phyloP scores from a whole-genome alignment of 2,329 filamentous ascomycete genomes.

The Sporothrix brasiliensis region DNA sequence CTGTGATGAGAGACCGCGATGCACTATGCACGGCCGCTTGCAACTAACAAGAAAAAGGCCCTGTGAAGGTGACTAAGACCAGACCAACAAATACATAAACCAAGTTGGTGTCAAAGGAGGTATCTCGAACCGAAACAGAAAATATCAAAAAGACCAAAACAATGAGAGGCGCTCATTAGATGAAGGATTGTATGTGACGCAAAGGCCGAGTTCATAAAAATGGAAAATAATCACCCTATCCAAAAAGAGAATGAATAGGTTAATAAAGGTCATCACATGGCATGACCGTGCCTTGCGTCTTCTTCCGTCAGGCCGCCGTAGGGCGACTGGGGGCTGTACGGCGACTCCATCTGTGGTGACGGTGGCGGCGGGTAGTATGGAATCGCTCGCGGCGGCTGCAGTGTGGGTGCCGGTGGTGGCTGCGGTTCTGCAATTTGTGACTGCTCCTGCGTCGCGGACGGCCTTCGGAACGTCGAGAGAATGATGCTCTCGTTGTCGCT shows the following conservation, averaged over 20 bases:
- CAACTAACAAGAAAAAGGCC: constrained; percentile 18
- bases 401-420: constrained; percentile 43
- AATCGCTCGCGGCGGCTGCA: constrained; percentile 50
- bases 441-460: neutral
- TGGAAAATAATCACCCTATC: neutral
- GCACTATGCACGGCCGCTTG: constrained; percentile 33
- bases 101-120: constrained; percentile 7
- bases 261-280: constrained; percentile 22
- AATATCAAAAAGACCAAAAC: constrained; percentile 23
- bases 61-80: neutral
- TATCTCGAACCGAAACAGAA: constrained; percentile 19
- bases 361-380: constrained; percentile 29
- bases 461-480: constrained; percentile 5
- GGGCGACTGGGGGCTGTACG: constrained; percentile 12
- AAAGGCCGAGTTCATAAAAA: neutral
- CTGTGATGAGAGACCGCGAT: constrained; percentile 29
- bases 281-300: constrained; percentile 29
- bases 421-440: constrained; percentile 37
- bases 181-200: constrained; percentile 10
- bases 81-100: neutral
- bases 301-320: constrained; percentile 32
- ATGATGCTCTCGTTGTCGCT: constrained; percentile 55
- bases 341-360: constrained; percentile 25
- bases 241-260: neutral
- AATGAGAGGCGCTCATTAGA: constrained; percentile 19